Base-by-base conservation (phyloP, 202 grass and related monocot genomes). In the Dendrocalamus latiflorus region DNA sequence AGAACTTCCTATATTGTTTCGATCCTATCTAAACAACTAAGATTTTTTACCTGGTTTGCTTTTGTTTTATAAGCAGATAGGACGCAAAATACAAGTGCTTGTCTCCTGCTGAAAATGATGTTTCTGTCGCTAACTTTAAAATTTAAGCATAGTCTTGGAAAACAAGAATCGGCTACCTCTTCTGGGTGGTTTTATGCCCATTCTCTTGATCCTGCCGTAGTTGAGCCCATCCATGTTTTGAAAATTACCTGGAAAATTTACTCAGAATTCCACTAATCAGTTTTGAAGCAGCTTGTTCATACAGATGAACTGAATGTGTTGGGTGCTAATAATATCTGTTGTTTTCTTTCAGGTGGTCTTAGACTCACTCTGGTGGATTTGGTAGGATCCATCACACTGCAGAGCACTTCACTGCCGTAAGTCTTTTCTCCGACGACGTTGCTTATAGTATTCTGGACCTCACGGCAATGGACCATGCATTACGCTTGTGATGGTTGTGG, bases 351-450 rank as follows among this genome's bases (percentile, higher is more conserved):
- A 99, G 96, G 88, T 96, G 48, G 91, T 81, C 62, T 79, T 99
- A 72, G 96, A 99, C 84, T 99, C 96, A 89, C n/a, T 99, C 96
- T 79, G 96, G 96, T 69, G 96, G 96, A 79, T 99, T 96, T 66
- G 75, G 84, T 66, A 86, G 93, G 70, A 91, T 99, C 65, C 83
- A 96, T 92, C 93, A 96, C 30, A 76, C 18, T 1, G 87, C 87
- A 44, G 91, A 99, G 37, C 92, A 89, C 86, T 99, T 99, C 79
- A 88, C 81, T 33, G 53, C 36, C 60, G 96, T 99, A 92, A 89
- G 93, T 44, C 48, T 72, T 79, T 77, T 42, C 70, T 76, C 65
- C 0, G 26, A 43, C 15, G 13, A 42, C 39, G 17, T 44, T 69
- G 15, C 43, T 67, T 48, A 33, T 1, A 38, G 21, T 85, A 34